A percentile compares a stretch with the other conserved stretches of the same genome.
Conservation (phyloP, 1,284 basidiomycete species). For the Trametes polyzona region DNA sequence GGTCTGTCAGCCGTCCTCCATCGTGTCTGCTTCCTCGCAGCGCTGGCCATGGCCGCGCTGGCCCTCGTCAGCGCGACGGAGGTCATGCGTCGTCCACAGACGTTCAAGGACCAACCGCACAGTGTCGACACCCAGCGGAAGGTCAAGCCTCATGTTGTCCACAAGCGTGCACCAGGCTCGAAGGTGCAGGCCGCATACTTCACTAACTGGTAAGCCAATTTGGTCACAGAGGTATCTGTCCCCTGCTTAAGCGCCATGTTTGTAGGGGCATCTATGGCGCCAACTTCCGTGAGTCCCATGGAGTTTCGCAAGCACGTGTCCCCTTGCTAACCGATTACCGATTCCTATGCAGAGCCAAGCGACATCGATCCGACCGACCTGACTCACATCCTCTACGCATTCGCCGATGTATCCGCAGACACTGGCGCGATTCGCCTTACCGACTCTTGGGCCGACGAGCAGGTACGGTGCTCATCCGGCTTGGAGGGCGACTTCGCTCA, state of each 20-base stretch:
- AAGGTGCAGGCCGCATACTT: slow-evolving; percentile 69
- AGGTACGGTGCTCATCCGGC: slow-evolving; percentile 52
- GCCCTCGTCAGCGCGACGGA: slow-evolving; percentile 48
- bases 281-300: slow-evolving; percentile 66
- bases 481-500: neutral
- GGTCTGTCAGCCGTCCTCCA: slow-evolving; percentile 24
- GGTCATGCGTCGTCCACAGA: slow-evolving; percentile 58
- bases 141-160: slow-evolving; percentile 46
- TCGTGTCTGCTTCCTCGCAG: slow-evolving; percentile 27
- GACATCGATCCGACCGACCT: slow-evolving; percentile 58
- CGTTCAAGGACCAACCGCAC: slow-evolving; percentile 48
- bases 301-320: neutral
- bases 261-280: slow-evolving; percentile 81
- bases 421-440: slow-evolving; percentile 74
- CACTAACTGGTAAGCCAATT: slow-evolving; percentile 57
- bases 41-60: slow-evolving; percentile 26
- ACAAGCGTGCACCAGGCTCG: slow-evolving; percentile 46
- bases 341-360: slow-evolving; percentile 51
- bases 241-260: slow-evolving; percentile 22
- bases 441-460: slow-evolving; percentile 83
- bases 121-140: slow-evolving; percentile 41
- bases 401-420: slow-evolving; percentile 77
- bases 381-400: slow-evolving; percentile 84
- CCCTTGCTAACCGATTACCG: neutral
- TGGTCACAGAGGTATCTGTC: neutral